These are phyloP conservation scores for Aureococcus anophagefferens DNA, from an alignment of 108 stramenopile genomes.

Conservation along the genomic window DNA sequence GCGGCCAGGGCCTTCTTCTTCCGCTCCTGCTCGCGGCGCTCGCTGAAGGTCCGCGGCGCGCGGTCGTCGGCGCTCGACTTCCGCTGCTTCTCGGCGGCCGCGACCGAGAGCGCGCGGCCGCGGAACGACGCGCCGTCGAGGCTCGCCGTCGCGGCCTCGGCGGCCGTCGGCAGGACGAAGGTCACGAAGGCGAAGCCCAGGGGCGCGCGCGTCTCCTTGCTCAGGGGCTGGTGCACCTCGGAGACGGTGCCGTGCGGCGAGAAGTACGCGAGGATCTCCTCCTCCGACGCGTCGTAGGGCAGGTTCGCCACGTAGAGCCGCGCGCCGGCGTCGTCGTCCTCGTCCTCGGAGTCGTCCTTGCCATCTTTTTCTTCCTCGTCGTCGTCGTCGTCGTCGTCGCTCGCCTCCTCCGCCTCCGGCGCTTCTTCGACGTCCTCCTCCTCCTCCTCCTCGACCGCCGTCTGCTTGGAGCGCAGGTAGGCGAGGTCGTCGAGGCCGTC, in stretches of 20 bases:
- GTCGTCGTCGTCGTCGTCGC: too few species aligned
- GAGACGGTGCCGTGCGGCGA: slow-evolving; percentile 53
- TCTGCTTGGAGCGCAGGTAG: neutral
- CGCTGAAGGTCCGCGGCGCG: neutral
- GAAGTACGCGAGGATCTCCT: slow-evolving; percentile 74
- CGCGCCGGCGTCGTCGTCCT: slow-evolving; percentile 1
- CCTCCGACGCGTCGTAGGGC: slow-evolving; percentile 78
- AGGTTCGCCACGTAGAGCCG: slow-evolving; percentile 88
- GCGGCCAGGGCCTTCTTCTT: neutral
- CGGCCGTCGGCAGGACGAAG: slow-evolving; percentile 28
- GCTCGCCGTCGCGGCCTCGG: slow-evolving; percentile 20
- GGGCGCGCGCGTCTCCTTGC: slow-evolving; percentile 56
- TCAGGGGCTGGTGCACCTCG: slow-evolving; percentile 85
- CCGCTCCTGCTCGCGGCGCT: neutral
- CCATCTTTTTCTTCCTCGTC: too few species aligned
- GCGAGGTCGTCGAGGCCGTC: neutral
- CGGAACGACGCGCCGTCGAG: slow-evolving; percentile 30
- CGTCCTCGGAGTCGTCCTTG: neutral
- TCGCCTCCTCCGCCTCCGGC: too few species aligned
- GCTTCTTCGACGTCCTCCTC: too few species aligned
- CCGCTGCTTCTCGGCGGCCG: slow-evolving; percentile 6
- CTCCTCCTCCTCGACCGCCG: too few species aligned
- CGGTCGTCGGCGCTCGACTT: slow-evolving; percentile 5
- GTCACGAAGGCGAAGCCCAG: slow-evolving; percentile 88
- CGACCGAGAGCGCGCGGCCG: slow-evolving; percentile 31